Evolutionary conservation across 2,329 filamentous ascomycete genomes (phyloP), one percentile per base, ranked within the genome.

Genomic region (Zopfia rhizophila): DNA sequence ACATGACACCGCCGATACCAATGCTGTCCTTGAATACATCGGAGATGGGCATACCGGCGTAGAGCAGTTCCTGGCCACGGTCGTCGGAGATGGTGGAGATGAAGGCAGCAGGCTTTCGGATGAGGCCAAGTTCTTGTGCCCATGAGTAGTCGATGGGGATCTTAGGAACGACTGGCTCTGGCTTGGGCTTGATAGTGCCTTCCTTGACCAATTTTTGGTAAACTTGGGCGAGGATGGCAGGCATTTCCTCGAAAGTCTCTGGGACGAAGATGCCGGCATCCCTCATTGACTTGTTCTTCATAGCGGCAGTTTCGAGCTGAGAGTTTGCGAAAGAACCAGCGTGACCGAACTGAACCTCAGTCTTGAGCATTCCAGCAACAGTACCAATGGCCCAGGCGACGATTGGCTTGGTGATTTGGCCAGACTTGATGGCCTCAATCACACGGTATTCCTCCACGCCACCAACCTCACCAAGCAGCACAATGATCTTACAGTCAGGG

Each of bases 401-500:
- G 69, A 99, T 94, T 68, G 94, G 94, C 87, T 99, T 99, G 74
- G 88, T 99, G 75, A 99, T 96, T 72, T 84, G 77, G 68, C 94
- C 94, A 60, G 89, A 83, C 86, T 97, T 94, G 65, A 99, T 90
- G 51, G 94, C 94, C 70, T 99, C 93, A 63, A 99, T 97, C 64
- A 99, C 94, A 78, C 96, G 92, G 85, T 99, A 99, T 79, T 99
- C 94, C 79, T 99, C 94, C 53, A 97, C 92, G 85, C 94, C 94
- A 85, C 94, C 94, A 61, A 99, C 94, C 79, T 99, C 94, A 82
- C 94, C 94, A 57, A 99, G 88, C 63, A 99, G 81, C 55, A 99
- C 77, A 55, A 99, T 85, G 70, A 97, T 94, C 85, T 97, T 99
- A 87, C 93, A 97, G 59, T 94, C 90, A 35, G 94, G 92, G 72